These are phyloP conservation scores for Backusella morwellensis DNA, from an alignment of 192 early-diverging fungal genomes.

Conservation along the genomic window DNA sequence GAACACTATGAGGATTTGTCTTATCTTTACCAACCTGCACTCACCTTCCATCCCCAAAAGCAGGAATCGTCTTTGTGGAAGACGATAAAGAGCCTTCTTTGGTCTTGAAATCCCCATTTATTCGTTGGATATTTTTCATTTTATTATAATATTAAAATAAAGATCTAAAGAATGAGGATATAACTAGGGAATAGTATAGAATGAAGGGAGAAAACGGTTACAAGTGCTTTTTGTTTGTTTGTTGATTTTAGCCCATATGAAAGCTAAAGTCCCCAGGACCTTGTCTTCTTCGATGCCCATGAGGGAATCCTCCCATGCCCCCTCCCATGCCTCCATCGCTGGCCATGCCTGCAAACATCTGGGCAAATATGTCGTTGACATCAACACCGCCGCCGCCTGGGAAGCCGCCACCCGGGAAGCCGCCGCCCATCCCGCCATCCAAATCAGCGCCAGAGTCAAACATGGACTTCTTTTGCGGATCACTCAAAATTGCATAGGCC, in stretches of 20 bases:
- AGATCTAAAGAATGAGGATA: background rate
- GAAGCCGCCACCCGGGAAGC: conserved; percentile 34
- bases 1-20: background rate
- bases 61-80: background rate
- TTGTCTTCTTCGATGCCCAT: conserved; percentile 12
- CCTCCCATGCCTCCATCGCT: conserved; percentile 15
- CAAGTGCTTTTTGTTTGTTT: background rate
- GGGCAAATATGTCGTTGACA: conserved; percentile 58
- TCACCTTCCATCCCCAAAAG: background rate
- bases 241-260: conserved; percentile 41
- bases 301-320: conserved; percentile 5
- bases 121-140: background rate
- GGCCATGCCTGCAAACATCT: conserved; percentile 41
- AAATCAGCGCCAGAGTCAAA: conserved; percentile 81
- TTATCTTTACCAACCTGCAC: background rate
- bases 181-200: background rate
- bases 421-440: conserved; percentile 55
- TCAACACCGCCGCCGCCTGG: conserved; percentile 44
- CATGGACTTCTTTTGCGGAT: conserved; percentile 76
- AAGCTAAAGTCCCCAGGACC: conserved; percentile 34
- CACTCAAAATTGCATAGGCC: conserved; percentile 76
- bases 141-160: background rate
- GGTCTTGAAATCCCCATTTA: background rate
- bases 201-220: background rate
- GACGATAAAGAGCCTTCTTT: background rate